Evolutionary conservation across 768 basidiomycete species (phyloP), one percentile per base, ranked within the genome.

Genomic region (Melanogaster broomeanus): DNA sequence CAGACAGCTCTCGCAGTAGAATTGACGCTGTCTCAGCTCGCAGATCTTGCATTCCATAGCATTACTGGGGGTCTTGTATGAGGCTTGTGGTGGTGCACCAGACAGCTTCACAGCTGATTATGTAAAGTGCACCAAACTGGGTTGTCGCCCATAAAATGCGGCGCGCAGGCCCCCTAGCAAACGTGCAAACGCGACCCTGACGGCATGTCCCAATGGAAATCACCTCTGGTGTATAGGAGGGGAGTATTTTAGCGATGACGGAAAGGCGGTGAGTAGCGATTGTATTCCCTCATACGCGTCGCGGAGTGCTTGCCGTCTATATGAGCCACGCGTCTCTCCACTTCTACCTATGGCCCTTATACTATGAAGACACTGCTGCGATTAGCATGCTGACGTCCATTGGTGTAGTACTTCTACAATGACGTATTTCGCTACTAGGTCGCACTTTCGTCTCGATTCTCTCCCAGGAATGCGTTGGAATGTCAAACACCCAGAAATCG

Each of bases 401-500:
- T 2, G 19, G 10, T 19, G 4, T 44, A 90, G 88, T 82, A 91
- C 64, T 91, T 93, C 68, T 93, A 93, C 70, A 89, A 87, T 58
- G 93, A 94, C 59, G 84, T 92, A 0, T 94, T 87, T 67, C 77
- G 93, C 19, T 95, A 95, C 67, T 79, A 0, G 93, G 93, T 22
- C 83, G 77, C 15, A 86, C 66, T 62, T 91, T 93, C 4, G 90
- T 93, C 33, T 95, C 93, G 45, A 94, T 90, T 8, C 90, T 76
- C 58, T 95, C 90, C 93, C 94, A 96, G 0, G 78, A 70, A 54
- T 91, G 88, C 0, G 84, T 85, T 3, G 77, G 61, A 21, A 96
- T 81, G 56, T 92, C 89, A 62, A 95, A 95, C 42, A 79, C 79
- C 88, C 94, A 94, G 62, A 95, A 85, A 62, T 94, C 90, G 40